A percentile compares a stretch with the other conserved stretches of the same genome.
Conservation (phyloP, 2,329 filamentous ascomycete genomes). For the Sphaceloma murrayae region DNA sequence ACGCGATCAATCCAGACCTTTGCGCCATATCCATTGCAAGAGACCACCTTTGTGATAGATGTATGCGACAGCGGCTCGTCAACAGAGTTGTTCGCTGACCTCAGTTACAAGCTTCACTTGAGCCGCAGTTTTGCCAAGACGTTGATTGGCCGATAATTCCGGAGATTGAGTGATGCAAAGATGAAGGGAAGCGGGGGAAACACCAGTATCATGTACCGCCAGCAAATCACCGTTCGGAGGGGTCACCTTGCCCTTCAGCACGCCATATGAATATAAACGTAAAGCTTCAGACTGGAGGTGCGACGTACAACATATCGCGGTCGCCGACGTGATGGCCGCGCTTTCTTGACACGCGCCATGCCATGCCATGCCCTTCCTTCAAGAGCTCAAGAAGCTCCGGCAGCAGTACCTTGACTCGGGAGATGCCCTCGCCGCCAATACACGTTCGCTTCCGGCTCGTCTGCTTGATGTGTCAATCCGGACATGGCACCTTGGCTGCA, state of each 20-base stretch:
- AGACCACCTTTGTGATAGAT: too few relatives aligned
- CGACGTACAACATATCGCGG: neutral
- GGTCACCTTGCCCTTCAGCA: too few relatives aligned
- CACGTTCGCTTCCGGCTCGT: constrained; percentile 7
- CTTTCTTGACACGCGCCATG: neutral
- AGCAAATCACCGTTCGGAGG: too few relatives aligned
- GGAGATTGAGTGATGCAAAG: too few relatives aligned
- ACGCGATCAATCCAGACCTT: too few relatives aligned
- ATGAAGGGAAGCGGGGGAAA: constrained; percentile 1
- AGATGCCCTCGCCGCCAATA: constrained; percentile 9
- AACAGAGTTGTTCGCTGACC: neutral
- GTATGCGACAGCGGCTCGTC: too few relatives aligned
- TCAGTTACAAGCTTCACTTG: neutral
- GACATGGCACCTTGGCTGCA: constrained; percentile 54
- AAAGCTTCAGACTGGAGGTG: neutral
- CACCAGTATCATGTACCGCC: too few relatives aligned
- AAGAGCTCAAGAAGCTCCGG: neutral
- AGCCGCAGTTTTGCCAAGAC: constrained; percentile 13
- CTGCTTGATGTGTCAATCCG: constrained; percentile 10
- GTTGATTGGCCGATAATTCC: constrained; percentile 1
- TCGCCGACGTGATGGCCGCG: neutral
- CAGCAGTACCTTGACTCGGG: constrained; percentile 3
- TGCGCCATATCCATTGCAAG: too few relatives aligned
- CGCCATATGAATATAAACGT: constrained; percentile 7
- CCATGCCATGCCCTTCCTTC: constrained; percentile 5